Conservation (phyloP, 805 yeast genomes). For the Metschnikowia picachoensis region DNA sequence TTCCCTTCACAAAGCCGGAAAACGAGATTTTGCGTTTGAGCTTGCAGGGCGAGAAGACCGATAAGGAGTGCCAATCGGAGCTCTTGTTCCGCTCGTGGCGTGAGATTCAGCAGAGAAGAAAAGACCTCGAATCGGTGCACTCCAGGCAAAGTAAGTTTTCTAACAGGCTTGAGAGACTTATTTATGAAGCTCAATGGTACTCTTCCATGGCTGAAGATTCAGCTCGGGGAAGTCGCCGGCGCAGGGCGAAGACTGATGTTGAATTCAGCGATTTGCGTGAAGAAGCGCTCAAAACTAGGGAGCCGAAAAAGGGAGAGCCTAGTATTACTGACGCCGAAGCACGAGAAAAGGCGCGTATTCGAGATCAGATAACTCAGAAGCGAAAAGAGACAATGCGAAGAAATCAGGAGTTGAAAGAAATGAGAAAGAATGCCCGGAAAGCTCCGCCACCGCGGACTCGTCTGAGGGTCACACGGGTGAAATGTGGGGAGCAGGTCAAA, state of each 20-base stretch:
- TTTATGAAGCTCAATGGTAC: constrained; percentile 41
- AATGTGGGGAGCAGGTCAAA: constrained; percentile 2
- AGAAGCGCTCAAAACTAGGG: constrained; percentile 5
- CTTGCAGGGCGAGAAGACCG: constrained; percentile 14
- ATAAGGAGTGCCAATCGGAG: constrained; percentile 14
- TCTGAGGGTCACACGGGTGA: neutral
- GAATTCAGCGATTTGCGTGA: constrained; percentile 18
- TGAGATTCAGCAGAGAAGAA: constrained; percentile 20
- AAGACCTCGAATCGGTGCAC: constrained; percentile 23
- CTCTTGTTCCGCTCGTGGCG: constrained; percentile 25
- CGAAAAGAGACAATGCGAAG: constrained; percentile 5
- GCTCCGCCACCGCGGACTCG: constrained; percentile 4
- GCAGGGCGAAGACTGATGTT: constrained; percentile 14
- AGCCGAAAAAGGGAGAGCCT: constrained; percentile 4
- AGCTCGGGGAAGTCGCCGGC: constrained; percentile 14
- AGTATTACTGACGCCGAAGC: constrained; percentile 1
- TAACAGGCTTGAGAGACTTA: constrained; percentile 27
- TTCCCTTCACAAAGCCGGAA: constrained; percentile 26
- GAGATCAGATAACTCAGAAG: constrained; percentile 4
- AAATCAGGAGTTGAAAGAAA: constrained; percentile 7
- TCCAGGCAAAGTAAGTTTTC: constrained; percentile 28
- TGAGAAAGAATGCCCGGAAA: neutral
- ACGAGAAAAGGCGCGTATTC: constrained; percentile 1
- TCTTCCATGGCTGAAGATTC: constrained; percentile 19
- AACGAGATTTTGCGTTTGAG: constrained; percentile 17